Conservation (phyloP, 2,329 filamentous ascomycete species). For the Leptosphaerulina australis region DNA sequence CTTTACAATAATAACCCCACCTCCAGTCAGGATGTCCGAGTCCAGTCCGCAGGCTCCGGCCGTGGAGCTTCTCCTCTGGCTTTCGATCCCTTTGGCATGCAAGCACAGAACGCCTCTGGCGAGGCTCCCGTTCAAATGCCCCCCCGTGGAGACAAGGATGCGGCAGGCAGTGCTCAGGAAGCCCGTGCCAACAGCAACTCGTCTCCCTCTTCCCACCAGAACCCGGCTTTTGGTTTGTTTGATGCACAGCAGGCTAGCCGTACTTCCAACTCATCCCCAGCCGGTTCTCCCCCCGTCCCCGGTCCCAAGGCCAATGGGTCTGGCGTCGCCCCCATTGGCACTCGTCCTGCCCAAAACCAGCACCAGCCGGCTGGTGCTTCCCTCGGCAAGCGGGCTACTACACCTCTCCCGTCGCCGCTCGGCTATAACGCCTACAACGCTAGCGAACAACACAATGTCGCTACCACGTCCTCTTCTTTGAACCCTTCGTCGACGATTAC, state of each 20-base stretch:
- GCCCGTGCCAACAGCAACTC: conserved; percentile 83
- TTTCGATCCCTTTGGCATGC: conserved; percentile 71
- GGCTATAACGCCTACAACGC: conserved; percentile 67
- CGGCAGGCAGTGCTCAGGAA: conserved; percentile 58
- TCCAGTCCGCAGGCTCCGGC: conserved; percentile 64
- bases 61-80: conserved; percentile 79
- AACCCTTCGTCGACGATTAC: conserved; percentile 59
- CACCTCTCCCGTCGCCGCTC: conserved; percentile 87
- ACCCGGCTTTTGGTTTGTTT: conserved; percentile 55
- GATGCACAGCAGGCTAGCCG: conserved; percentile 70
- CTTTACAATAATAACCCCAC: conserved; percentile 72
- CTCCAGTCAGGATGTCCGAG: conserved; percentile 69
- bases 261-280: conserved; percentile 85
- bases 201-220: conserved; percentile 75
- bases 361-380: conserved; percentile 63
- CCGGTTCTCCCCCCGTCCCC: conserved; percentile 75
- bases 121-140: conserved; percentile 62
- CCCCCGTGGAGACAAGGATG: conserved; percentile 52
- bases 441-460: conserved; percentile 58
- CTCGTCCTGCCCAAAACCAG: conserved; percentile 73
- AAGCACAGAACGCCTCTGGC: conserved; percentile 55
- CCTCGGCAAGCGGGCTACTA: conserved; percentile 82
- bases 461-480: conserved; percentile 59
- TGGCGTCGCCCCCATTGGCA: conserved; percentile 90
- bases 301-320: conserved; percentile 65